A percentile compares a stretch with the other conserved stretches of the same genome.
These are phyloP conservation scores for Rutstroemia sp. DNA, from an alignment of 2,329 filamentous ascomycete species.

Conservation along the genomic window DNA sequence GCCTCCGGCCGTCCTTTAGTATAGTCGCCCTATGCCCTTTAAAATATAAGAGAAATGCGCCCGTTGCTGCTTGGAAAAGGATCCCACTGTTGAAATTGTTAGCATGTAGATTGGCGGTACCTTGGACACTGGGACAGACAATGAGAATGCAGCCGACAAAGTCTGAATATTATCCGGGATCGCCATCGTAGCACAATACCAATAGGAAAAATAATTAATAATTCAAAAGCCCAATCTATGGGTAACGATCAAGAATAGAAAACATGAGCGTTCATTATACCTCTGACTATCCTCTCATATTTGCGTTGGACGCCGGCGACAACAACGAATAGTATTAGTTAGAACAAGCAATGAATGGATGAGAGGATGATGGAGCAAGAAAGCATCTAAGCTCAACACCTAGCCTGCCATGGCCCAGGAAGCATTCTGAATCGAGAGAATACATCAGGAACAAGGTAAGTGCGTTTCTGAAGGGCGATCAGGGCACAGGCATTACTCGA, in stretches of 20 bases:
- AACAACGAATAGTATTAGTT: slow-evolving; percentile 15
- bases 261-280: slow-evolving; percentile 19
- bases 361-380: neutral
- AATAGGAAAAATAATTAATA: slow-evolving; percentile 19
- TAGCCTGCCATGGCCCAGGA: slow-evolving; percentile 1
- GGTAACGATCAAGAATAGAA: slow-evolving; percentile 23
- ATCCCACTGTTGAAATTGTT: slow-evolving; percentile 25
- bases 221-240: slow-evolving; percentile 27
- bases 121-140: slow-evolving; percentile 20
- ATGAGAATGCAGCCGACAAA: slow-evolving; percentile 29
- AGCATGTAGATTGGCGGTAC: slow-evolving; percentile 8
- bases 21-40: slow-evolving; percentile 26
- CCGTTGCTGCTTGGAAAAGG: slow-evolving; percentile 27
- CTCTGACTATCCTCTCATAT: slow-evolving; percentile 17
- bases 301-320: slow-evolving; percentile 19
- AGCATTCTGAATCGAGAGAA: neutral
- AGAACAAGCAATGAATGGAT: slow-evolving; percentile 12
- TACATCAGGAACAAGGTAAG: neutral
- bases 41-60: slow-evolving; percentile 25
- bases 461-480: slow-evolving; percentile 12
- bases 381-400: neutral
- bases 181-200: slow-evolving; percentile 22
- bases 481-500: slow-evolving; percentile 7
- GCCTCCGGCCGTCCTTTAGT: slow-evolving; percentile 31
- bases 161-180: slow-evolving; percentile 27